Evolutionary conservation across 2,329 filamentous ascomycete genomes (phyloP).

Genomic region (Pseudocercospora crystallina): DNA sequence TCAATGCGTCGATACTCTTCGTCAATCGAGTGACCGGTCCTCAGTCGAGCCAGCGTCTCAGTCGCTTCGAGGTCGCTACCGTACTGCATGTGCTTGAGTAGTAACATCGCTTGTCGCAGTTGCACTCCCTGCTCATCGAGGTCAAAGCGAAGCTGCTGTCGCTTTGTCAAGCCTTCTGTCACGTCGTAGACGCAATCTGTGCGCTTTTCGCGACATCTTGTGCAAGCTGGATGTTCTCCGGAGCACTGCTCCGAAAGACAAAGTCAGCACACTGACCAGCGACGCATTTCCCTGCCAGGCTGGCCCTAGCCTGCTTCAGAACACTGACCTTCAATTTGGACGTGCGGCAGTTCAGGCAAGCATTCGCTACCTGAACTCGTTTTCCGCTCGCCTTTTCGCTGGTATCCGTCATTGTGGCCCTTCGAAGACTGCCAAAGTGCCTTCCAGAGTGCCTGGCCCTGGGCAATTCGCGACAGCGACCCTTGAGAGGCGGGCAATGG

Average conservation of each 20-base stretch:
- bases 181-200: slow-evolving; percentile 23
- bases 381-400: neutral
- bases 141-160: slow-evolving; percentile 19
- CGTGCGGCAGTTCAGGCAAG: slow-evolving; percentile 9
- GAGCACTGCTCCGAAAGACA: slow-evolving; percentile 8
- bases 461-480: no score
- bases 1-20: slow-evolving; percentile 6
- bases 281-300: neutral
- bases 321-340: slow-evolving; percentile 12
- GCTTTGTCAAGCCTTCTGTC: slow-evolving; percentile 22
- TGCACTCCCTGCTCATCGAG: slow-evolving; percentile 11
- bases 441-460: no score
- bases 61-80: slow-evolving; percentile 22
- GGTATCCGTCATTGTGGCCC: no score
- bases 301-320: neutral
- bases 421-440: no score
- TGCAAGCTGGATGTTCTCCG: slow-evolving; percentile 19
- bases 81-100: slow-evolving; percentile 18
- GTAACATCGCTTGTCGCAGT: slow-evolving; percentile 8
- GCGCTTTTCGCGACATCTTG: slow-evolving; percentile 5
- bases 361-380: slow-evolving; percentile 12
- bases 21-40: slow-evolving; percentile 19
- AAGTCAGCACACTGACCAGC: slow-evolving; percentile 1
- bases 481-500: no score
- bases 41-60: slow-evolving; percentile 21